phyloP scores from a whole-genome alignment of 331 rosid genomes.

The Acacia pycnantha region DNA sequence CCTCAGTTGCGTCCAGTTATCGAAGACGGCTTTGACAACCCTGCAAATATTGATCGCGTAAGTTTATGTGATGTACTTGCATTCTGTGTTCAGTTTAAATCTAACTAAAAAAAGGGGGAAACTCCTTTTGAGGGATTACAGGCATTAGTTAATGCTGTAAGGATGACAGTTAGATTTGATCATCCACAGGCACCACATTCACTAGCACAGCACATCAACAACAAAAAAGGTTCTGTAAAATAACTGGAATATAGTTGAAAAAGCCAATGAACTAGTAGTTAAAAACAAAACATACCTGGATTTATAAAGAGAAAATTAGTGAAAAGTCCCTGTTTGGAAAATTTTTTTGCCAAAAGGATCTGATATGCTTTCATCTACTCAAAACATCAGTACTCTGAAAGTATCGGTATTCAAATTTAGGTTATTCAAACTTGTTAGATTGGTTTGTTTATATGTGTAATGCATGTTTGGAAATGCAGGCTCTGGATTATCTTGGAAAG shows the following conservation, averaged over 20 bases:
- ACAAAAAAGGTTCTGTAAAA: background rate
- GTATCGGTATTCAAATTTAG: too few relatives aligned
- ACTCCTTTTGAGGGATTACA: background rate
- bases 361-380: too few relatives aligned
- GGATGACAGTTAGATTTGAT: background rate
- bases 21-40: slow-evolving; percentile 74
- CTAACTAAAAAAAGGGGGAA: slow-evolving; percentile 8
- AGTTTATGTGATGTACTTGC: slow-evolving; percentile 37
- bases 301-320: background rate
- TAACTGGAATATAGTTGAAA: background rate
- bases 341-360: too few relatives aligned
- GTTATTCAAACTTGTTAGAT: background rate
- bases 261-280: background rate
- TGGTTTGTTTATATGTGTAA: background rate
- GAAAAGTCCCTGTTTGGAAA: background rate
- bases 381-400: too few relatives aligned
- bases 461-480: slow-evolving; percentile 36
- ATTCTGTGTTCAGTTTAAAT: slow-evolving; percentile 2
- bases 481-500: slow-evolving; percentile 60
- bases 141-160: background rate
- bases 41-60: slow-evolving; percentile 70
- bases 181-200: background rate
- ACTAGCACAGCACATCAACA: background rate
- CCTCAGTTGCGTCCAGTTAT: slow-evolving; percentile 75
- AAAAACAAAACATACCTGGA: background rate